Conservation (phyloP, 495 filamentous ascomycete genomes). For the Letharia lupina region DNA sequence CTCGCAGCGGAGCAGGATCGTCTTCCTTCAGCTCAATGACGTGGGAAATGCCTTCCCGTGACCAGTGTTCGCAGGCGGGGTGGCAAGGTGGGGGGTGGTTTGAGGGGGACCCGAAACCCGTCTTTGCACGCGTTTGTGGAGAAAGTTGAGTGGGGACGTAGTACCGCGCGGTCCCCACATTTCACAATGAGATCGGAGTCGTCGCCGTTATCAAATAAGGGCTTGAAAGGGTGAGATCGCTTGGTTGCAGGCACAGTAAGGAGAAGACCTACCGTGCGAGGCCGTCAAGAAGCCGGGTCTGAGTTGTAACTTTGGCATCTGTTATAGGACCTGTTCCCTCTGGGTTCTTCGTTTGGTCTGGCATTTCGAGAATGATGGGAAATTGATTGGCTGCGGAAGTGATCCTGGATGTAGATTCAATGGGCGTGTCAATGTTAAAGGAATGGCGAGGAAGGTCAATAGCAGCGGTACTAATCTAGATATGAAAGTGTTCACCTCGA, state of each 20-base stretch:
- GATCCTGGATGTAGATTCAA: neutral
- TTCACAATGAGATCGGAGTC: slow-evolving; percentile 11
- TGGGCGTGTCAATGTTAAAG: neutral
- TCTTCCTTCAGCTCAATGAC: slow-evolving; percentile 9
- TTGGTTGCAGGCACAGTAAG: too few relatives aligned
- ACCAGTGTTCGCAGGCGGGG: neutral
- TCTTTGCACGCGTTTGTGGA: slow-evolving; percentile 8
- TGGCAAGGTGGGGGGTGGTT: neutral
- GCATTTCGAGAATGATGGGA: too few relatives aligned
- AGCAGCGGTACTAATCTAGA: too few relatives aligned
- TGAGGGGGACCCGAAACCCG: slow-evolving; percentile 1
- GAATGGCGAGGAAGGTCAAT: too few relatives aligned
- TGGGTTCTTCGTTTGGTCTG: too few relatives aligned
- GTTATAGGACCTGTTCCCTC: too few relatives aligned
- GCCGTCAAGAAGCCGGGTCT: too few relatives aligned
- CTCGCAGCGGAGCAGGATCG: slow-evolving; percentile 2
- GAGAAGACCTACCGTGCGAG: too few relatives aligned
- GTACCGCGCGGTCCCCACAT: slow-evolving; percentile 9
- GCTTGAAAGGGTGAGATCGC: neutral
- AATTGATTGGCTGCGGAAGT: too few relatives aligned
- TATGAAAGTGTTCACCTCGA: neutral
- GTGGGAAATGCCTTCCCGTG: slow-evolving; percentile 3
- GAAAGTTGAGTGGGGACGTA: slow-evolving; percentile 9
- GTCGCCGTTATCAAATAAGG: slow-evolving; percentile 4
- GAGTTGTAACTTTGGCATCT: too few relatives aligned